Percentiles rank a stretch among this genome's conserved stretches.
Conservation (phyloP, 2,329 filamentous ascomycete genomes). For the Alternaria hordeiaustralica region DNA sequence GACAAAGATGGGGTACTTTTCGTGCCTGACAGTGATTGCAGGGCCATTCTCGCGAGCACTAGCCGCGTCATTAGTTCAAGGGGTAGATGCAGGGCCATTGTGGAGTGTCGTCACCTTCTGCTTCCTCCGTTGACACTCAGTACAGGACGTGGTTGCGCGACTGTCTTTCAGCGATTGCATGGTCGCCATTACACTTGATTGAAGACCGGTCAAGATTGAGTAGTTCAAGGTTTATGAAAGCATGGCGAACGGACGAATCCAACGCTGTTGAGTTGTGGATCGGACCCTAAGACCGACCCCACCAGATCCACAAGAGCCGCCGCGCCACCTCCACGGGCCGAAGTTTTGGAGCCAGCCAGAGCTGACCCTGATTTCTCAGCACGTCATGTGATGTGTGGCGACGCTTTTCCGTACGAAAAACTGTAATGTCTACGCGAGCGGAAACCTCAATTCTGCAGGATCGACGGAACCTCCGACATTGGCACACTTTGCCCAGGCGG, state of each 20-base stretch:
- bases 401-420: neutral
- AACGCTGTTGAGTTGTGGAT: neutral
- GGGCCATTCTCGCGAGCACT: conserved; percentile 60
- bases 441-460: neutral
- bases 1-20: conserved; percentile 58
- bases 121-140: conserved; percentile 59
- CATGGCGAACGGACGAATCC: conserved; percentile 4
- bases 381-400: conserved; percentile 8
- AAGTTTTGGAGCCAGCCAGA: neutral
- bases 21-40: conserved; percentile 59
- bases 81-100: conserved; percentile 7
- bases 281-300: conserved; percentile 7
- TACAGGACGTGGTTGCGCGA: conserved; percentile 47
- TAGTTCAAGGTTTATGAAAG: conserved; percentile 3
- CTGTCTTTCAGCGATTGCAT: conserved; percentile 38
- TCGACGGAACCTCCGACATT: neutral
- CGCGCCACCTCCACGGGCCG: conserved; percentile 12
- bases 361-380: conserved; percentile 3
- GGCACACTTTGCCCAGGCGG: neutral
- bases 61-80: conserved; percentile 22
- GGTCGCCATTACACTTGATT: neutral
- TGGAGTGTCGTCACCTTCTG: conserved; percentile 51
- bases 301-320: conserved; percentile 8
- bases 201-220: neutral
- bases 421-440: neutral